Percentiles rank a stretch among this genome's conserved stretches.
phyloP scores from a whole-genome alignment of 495 filamentous ascomycete species.

The Aspergillus indologenus region DNA sequence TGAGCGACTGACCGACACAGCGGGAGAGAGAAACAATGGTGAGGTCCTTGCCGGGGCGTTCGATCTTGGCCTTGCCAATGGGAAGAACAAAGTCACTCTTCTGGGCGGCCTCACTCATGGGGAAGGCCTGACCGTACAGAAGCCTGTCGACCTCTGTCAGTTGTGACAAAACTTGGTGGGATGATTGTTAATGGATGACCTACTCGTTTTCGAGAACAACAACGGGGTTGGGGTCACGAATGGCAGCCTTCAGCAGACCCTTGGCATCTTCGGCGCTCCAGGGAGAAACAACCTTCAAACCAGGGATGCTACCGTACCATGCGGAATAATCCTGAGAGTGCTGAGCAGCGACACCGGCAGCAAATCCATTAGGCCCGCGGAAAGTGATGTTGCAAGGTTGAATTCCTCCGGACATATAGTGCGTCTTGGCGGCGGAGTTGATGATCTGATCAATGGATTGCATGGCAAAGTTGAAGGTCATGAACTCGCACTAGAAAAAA shows the following conservation, averaged over 20 bases:
- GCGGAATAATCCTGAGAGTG: constrained; percentile 98
- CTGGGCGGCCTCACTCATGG: constrained; percentile 93
- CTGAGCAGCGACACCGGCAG: constrained; percentile 90
- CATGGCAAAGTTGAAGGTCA: constrained; percentile 99
- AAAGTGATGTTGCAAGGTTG: constrained; percentile 99
- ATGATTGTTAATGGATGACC: constrained; percentile 17
- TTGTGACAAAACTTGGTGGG: constrained; percentile 4
- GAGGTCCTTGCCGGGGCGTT: constrained; percentile 90
- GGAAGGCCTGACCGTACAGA: constrained; percentile 89
- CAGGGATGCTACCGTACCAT: constrained; percentile 98
- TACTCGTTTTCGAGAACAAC: constrained; percentile 95
- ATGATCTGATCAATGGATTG: constrained; percentile 99
- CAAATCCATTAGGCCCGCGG: constrained; percentile 97
- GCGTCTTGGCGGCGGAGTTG: constrained; percentile 98
- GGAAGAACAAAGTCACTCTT: constrained; percentile 94
- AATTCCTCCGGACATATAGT: constrained; percentile 99
- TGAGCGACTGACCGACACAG: constrained; percentile 88
- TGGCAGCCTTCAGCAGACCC: constrained; percentile 94
- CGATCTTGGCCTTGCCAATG: constrained; percentile 98
- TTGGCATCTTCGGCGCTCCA: constrained; percentile 98
- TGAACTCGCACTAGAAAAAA: constrained; percentile 91
- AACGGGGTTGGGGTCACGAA: constrained; percentile 96
- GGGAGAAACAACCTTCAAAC: constrained; percentile 91
- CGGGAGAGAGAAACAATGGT: constrained; percentile 94
- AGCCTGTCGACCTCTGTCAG: constrained; percentile 50